Evolutionary conservation across 495 filamentous ascomycete genomes (phyloP), one percentile per base, ranked within the genome.

Genomic region (Articulospora tetracladia): DNA sequence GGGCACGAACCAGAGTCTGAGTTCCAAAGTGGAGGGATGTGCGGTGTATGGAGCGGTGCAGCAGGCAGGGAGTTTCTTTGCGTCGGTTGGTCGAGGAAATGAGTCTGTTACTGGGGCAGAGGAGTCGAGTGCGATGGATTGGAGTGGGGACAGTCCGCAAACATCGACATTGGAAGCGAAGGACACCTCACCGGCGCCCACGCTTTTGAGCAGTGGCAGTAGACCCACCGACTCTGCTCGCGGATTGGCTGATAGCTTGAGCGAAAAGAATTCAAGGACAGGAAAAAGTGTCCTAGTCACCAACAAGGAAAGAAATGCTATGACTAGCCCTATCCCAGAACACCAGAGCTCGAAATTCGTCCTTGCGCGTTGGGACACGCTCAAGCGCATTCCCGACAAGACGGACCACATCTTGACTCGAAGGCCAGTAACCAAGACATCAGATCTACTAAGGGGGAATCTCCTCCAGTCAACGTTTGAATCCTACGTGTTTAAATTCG

Each of bases 401-500:
- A n/a, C 36, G 0, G 39, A 44, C 13, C 50, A 27, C n/a, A 15
- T 57, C 17, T 22, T 57, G 20, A 57, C 39, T 2, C 46, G 53
- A 7, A 50, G 30, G 15, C 44, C 41, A 28, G 49, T 6, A 8
- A 22, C 39, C 7, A 57, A 36, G 27, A 28, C 46, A 12, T 26
- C 47, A 0, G 20, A 36, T 24, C 15, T 62, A 30, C 7, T 52
- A 12, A 11, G n/a, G 3, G 53, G 59, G 3, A 62, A 62, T 25
- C 34, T 24, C 12, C 34, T 60, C 4, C 53, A 46, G 41, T 20
- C 39, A 19, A 52, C 7, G 8, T 17, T 62, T 24, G 27, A 62
- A 25, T 34, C 53, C 20, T 62, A 57, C 23, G 20, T 27, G 28
- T n/a, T 34, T 17, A 39, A 26, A 22, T 52, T 62, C n/a, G 44